Evolutionary conservation across 139 green algal species (phyloP).

Genomic region (Volvox reticuliferus): DNA sequence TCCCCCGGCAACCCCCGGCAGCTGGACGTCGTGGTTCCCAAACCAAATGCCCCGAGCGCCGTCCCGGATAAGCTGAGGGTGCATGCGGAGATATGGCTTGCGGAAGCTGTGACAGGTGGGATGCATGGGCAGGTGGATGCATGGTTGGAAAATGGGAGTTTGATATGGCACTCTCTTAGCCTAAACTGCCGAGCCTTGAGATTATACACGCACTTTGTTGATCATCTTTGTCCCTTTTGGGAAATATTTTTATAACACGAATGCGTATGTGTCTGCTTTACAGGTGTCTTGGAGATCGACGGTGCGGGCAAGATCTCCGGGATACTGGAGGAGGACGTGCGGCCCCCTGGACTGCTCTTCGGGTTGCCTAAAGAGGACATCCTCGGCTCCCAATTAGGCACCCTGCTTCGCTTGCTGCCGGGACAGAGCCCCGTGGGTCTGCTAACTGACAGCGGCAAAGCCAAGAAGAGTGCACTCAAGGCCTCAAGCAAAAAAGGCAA

Average conservation of each 20-base stretch:
- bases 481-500: not conserved
- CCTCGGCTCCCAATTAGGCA: not conserved
- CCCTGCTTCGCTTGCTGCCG: slow-evolving; percentile 6
- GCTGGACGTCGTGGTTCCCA: slow-evolving; percentile 3
- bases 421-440: slow-evolving; percentile 22
- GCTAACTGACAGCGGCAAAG: slow-evolving; percentile 34
- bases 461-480: slow-evolving; percentile 38
- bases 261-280: not conserved
- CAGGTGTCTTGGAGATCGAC: slow-evolving; percentile 18
- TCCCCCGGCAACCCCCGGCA: too few relatives aligned
- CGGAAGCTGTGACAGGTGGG: slow-evolving; percentile 18
- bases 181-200: too few relatives aligned
- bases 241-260: too few relatives aligned
- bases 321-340: not conserved
- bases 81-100: slow-evolving; percentile 12
- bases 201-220: too few relatives aligned
- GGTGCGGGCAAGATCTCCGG: not conserved
- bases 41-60: too few relatives aligned
- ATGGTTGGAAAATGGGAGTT: too few relatives aligned
- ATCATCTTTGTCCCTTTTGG: too few relatives aligned
- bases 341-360: slow-evolving; percentile 19
- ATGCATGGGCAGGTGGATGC: not conserved
- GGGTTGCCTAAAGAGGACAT: slow-evolving; percentile 9
- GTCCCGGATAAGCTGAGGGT: not conserved
- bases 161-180: too few relatives aligned